These are phyloP conservation scores for Euphorbia tirucalli DNA, from an alignment of 345 rosid genomes.

Conservation along the genomic window DNA sequence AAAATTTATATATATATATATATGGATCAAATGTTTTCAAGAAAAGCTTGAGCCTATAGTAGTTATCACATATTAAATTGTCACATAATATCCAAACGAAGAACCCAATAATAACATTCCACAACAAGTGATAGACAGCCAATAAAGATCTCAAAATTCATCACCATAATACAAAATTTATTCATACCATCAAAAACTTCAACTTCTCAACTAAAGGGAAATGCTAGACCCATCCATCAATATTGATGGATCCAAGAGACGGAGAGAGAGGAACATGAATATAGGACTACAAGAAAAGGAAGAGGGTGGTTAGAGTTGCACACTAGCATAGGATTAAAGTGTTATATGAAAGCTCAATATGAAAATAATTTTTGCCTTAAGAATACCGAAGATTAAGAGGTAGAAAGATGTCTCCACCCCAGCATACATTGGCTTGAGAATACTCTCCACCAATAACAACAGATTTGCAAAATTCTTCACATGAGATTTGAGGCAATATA, in stretches of 20 bases:
- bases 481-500: not conserved
- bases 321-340: too few species aligned
- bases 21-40: not conserved
- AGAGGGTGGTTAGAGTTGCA: too few species aligned
- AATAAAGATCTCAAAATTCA: not conserved
- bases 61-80: too few species aligned
- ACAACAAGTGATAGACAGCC: not conserved
- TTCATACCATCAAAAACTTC: not conserved
- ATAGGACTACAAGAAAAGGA: too few species aligned
- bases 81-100: slow-evolving; percentile 2
- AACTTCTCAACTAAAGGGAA: not conserved
- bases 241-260: too few species aligned
- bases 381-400: not conserved
- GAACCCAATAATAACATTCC: not conserved
- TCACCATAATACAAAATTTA: not conserved
- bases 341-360: too few species aligned
- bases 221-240: not conserved
- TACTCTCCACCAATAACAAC: not conserved
- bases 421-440: not conserved
- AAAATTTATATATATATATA: too few species aligned
- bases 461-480: not conserved
- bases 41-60: not conserved
- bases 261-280: too few species aligned
- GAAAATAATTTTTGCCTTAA: too few species aligned
- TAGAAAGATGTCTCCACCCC: not conserved